phyloP scores from a whole-genome alignment of 805 yeast genomes.

The Metschnikowia shivogae region DNA sequence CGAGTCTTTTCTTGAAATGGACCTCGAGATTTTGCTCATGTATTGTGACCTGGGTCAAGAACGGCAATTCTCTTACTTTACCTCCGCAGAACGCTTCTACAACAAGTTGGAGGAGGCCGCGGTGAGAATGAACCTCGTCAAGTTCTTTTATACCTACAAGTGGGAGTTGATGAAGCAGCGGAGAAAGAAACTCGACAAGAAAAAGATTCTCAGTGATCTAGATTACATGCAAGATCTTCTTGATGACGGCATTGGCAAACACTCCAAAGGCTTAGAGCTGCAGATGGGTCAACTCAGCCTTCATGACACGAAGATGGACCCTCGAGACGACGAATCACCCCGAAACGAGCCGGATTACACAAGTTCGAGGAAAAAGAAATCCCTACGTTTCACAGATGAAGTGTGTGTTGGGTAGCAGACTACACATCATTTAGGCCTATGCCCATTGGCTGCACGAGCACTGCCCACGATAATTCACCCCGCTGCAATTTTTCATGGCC shows the following conservation, averaged over 20 bases:
- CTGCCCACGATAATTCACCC: too few relatives aligned
- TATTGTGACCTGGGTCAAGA: conserved; percentile 3
- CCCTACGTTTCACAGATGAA: conserved; percentile 3
- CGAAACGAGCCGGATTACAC: background rate
- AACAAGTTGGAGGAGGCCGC: conserved; percentile 12
- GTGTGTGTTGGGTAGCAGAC: background rate
- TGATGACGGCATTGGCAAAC: background rate
- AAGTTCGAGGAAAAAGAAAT: background rate
- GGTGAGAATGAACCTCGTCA: conserved; percentile 12
- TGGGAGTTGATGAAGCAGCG: conserved; percentile 6
- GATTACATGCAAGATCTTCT: conserved; percentile 2
- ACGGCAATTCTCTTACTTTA: conserved; percentile 8
- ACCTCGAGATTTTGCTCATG: conserved; percentile 8
- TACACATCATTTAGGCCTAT: background rate
- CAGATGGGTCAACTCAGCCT: conserved; percentile 2
- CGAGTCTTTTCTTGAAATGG: conserved; percentile 6
- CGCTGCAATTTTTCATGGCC: too few relatives aligned
- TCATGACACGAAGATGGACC: background rate
- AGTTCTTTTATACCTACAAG: conserved; percentile 6
- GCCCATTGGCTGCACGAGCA: background rate
- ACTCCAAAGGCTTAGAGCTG: background rate
- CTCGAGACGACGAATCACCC: background rate
- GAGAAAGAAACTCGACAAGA: background rate
- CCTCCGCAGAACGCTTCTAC: conserved; percentile 2
- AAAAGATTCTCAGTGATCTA: background rate